Conservation (phyloP, 208 protist species). For the Acanthamoeba culbertsoni region DNA sequence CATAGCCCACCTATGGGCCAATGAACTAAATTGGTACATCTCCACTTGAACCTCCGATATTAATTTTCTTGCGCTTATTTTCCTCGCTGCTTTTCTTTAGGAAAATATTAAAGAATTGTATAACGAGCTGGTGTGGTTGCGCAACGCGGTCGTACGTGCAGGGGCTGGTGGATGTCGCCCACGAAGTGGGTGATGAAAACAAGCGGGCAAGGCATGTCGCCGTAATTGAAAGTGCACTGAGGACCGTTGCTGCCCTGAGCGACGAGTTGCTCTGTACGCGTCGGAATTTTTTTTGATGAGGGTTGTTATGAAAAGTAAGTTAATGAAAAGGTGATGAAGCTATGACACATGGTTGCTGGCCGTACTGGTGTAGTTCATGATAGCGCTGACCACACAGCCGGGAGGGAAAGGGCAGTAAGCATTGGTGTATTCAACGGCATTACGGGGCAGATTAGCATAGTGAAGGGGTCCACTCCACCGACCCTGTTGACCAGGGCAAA, state of each 20-base stretch:
- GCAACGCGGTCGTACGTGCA: slow-evolving; percentile 29
- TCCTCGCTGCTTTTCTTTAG: too few species aligned
- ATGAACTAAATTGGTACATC: too few species aligned
- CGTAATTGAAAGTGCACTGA: slow-evolving; percentile 44
- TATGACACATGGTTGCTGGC: not conserved
- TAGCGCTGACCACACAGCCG: slow-evolving; percentile 52
- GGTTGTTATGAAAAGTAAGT: too few species aligned
- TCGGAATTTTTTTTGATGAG: not conserved
- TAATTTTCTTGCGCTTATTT: too few species aligned
- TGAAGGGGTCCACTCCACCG: slow-evolving; percentile 35
- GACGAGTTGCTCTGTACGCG: slow-evolving; percentile 17
- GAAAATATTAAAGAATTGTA: too few species aligned
- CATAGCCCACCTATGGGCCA: slow-evolving; percentile 60
- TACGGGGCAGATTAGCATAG: slow-evolving; percentile 51
- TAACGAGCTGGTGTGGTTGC: too few species aligned
- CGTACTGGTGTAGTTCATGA: slow-evolving; percentile 62
- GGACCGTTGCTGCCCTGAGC: not conserved
- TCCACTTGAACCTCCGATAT: too few species aligned
- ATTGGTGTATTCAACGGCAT: slow-evolving; percentile 24
- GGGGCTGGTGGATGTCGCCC: slow-evolving; percentile 60
- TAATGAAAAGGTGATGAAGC: too few species aligned
- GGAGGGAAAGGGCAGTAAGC: slow-evolving; percentile 42
- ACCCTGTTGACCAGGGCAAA: not conserved
- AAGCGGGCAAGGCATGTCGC: slow-evolving; percentile 53
- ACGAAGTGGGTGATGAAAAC: slow-evolving; percentile 63